Evolutionary conservation across 2,329 filamentous ascomycete species (phyloP).

Genomic region (Ilyonectria robusta): DNA sequence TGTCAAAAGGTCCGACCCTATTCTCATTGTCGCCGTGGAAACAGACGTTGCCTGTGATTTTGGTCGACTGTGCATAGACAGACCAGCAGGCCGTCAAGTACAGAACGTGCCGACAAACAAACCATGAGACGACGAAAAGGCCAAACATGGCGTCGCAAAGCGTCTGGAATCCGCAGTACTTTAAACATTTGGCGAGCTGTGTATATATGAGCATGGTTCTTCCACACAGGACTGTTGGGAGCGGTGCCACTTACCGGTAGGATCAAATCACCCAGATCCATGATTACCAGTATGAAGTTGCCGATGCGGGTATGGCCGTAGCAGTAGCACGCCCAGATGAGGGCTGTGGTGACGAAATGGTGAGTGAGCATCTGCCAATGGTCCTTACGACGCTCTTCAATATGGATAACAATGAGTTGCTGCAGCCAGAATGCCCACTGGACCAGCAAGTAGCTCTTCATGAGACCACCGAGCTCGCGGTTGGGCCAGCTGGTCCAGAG

Average conservation of each 20-base stretch:
- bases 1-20: conserved; percentile 66
- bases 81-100: conserved; percentile 88
- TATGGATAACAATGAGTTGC: conserved; percentile 93
- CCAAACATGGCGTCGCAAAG: conserved; percentile 88
- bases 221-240: conserved; percentile 78
- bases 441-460: conserved; percentile 91
- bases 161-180: conserved; percentile 84
- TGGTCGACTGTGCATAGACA: conserved; percentile 41
- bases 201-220: conserved; percentile 70
- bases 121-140: conserved; percentile 88
- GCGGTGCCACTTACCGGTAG: conserved; percentile 81
- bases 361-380: conserved; percentile 97
- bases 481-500: conserved; percentile 91
- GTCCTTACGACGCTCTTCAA: conserved; percentile 95
- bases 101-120: conserved; percentile 84
- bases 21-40: conserved; percentile 73
- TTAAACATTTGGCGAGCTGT: conserved; percentile 91
- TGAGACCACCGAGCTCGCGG: conserved; percentile 78
- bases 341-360: conserved; percentile 88
- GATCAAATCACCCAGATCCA: conserved; percentile 93
- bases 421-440: conserved; percentile 96
- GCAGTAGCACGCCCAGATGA: conserved; percentile 86
- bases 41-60: conserved; percentile 71
- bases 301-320: conserved; percentile 91
- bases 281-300: conserved; percentile 89